Evolutionary conservation across 1,284 basidiomycete genomes (phyloP), one percentile per base, ranked within the genome.

Genomic region (Hypsizygus ulmarius): DNA sequence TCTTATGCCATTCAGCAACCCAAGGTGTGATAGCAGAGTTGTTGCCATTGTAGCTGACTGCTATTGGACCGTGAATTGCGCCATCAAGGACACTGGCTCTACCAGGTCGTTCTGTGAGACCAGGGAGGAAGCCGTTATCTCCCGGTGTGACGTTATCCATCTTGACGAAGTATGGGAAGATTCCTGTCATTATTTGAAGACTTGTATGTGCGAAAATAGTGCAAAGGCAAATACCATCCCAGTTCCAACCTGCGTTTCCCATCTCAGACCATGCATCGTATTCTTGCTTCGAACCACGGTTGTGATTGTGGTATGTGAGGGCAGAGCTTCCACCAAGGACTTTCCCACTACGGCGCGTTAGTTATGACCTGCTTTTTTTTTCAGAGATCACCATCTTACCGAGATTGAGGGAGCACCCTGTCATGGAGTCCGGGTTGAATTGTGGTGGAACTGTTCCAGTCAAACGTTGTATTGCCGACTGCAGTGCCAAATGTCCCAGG

Each of bases 91-190:
- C 33, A 39, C 45, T 50, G 10, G 45, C 27, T 10, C 41, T 32
- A 14, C 55, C 50, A 12, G 47, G 47, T 10, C 15, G 32, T 27
- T 51, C 29, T 19, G 27, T 36, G 11, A 53, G 19, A 30, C 51
- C 51, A 15, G 51, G 49, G 15, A 51, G 42, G 35, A 45, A 49
- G 4, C 50, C 49, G 8, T 43, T 16, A 16, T 45, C 36, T 14
- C 46, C 45, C 9, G 54, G 48, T 14, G 30, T 35, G 41, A 50
- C 47, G 33, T 37, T 42, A 15, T 58, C 58, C 29, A 49, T 38
- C 35, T 52, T 55, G 18, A 32, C 47, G 42, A 60, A 56, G 40
- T 58, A 60, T 4, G 59, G 59, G 14, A 57, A 45, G 34, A 60
- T 50, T 12, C 38, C 44, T 43, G 35, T 10, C 3, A 14, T 10